Evolutionary conservation across 345 rosid species (phyloP).

Genomic region (Linum trigynum): DNA sequence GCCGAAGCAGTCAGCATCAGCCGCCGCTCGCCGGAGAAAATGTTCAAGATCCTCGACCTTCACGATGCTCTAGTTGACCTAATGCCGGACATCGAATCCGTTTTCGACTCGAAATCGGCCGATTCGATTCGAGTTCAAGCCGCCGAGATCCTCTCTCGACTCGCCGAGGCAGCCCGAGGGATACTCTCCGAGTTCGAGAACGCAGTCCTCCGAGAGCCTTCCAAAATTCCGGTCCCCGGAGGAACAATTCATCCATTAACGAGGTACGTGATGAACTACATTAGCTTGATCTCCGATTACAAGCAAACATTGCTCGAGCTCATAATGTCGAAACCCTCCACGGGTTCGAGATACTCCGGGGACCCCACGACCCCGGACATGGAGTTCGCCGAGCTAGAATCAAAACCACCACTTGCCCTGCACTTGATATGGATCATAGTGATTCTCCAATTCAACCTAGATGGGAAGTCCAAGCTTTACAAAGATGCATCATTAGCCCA

Average conservation of each 20-base stretch:
- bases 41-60: conserved; percentile 82
- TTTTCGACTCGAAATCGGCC: conserved; percentile 55
- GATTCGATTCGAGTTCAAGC: conserved; percentile 60
- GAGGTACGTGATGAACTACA: conserved; percentile 93
- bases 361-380: conserved; percentile 65
- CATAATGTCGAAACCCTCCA: conserved; percentile 67
- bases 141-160: conserved; percentile 61
- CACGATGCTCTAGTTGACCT: conserved; percentile 66
- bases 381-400: conserved; percentile 66
- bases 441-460: conserved; percentile 76
- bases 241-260: conserved; percentile 94
- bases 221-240: conserved; percentile 67
- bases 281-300: conserved; percentile 83
- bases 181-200: conserved; percentile 78
- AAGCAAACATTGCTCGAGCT: conserved; percentile 65
- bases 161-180: conserved; percentile 81
- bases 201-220: conserved; percentile 70
- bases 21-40: conserved; percentile 83
- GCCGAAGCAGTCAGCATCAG: conserved; percentile 87
- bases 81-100: conserved; percentile 67
- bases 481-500: conserved; percentile 60
- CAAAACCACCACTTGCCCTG: conserved; percentile 54
- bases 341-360: conserved; percentile 60
- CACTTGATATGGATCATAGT: conserved; percentile 91
- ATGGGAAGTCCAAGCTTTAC: conserved; percentile 71